Percentiles rank a stretch among this genome's conserved stretches.
These are phyloP conservation scores for Draba incana DNA, from an alignment of 345 rosid genomes.

Conservation along the genomic window DNA sequence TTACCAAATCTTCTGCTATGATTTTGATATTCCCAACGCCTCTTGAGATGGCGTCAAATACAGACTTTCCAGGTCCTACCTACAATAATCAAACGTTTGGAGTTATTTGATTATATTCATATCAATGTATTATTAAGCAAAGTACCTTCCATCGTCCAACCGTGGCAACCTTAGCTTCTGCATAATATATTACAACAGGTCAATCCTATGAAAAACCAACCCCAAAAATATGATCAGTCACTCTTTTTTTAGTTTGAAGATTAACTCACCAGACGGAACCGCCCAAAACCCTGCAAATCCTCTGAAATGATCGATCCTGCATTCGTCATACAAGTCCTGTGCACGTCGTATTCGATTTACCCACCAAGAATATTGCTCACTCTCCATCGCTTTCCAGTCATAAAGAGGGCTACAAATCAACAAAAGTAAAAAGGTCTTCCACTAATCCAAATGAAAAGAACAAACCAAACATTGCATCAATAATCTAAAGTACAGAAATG, in stretches of 20 bases:
- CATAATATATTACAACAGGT: constrained; percentile 31
- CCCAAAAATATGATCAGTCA: constrained; percentile 3
- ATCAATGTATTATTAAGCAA: constrained; percentile 20
- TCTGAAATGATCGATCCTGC: constrained; percentile 95
- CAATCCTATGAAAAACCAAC: background rate
- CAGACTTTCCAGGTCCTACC: constrained; percentile 94
- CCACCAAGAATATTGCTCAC: constrained; percentile 92
- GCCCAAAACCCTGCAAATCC: constrained; percentile 99
- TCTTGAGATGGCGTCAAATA: constrained; percentile 75
- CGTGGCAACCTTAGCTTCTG: constrained; percentile 87
- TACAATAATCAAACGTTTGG: constrained; percentile 47
- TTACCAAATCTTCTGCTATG: constrained; percentile 95
- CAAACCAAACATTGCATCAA: background rate
- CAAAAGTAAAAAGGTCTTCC: constrained; percentile 5
- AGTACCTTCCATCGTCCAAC: constrained; percentile 87
- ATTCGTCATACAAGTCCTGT: constrained; percentile 76
- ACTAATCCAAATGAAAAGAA: background rate
- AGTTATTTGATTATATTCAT: constrained; percentile 37
- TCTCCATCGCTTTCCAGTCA: constrained; percentile 94
- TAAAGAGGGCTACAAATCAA: constrained; percentile 75
- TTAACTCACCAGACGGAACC: constrained; percentile 75
- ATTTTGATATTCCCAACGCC: constrained; percentile 74
- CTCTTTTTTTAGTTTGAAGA: constrained; percentile 30
- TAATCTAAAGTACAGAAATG: background rate
- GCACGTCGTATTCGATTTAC: constrained; percentile 72